Evolutionary conservation across 371 early-diverging fungal species (phyloP).

Genomic region (Circinella umbellata): DNA sequence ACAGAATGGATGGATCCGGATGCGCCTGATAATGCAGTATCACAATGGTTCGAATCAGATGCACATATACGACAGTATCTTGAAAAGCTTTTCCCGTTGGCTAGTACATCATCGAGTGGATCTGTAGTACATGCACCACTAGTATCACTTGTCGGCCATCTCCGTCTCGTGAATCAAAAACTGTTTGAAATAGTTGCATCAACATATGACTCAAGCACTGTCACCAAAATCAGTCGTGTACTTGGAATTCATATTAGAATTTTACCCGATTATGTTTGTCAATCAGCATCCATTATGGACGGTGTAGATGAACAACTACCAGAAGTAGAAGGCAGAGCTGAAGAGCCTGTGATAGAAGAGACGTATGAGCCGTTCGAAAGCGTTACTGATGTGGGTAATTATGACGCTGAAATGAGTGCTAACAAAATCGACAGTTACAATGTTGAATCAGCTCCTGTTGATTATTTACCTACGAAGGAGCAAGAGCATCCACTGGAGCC

Average conservation of each 20-base stretch:
- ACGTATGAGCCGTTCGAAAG: not conserved
- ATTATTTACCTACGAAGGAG: too few species aligned
- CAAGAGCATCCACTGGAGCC: too few species aligned
- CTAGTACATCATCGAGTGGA: conserved; percentile 38
- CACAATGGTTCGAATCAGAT: conserved; percentile 52
- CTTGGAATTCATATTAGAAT: conserved; percentile 46
- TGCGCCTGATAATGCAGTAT: conserved; percentile 15
- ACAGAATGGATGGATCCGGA: conserved; percentile 26
- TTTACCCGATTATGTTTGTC: conserved; percentile 31
- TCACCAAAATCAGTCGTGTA: conserved; percentile 37
- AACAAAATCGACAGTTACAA: not conserved
- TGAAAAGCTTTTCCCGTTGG: conserved; percentile 37
- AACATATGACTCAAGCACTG: conserved; percentile 32
- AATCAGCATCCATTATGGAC: conserved; percentile 9
- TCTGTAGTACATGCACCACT: conserved; percentile 43
- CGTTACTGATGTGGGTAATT: too few species aligned
- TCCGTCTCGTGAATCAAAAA: conserved; percentile 42
- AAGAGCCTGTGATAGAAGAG: not conserved
- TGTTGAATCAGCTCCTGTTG: too few species aligned
- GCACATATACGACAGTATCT: conserved; percentile 40
- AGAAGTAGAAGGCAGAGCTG: not conserved
- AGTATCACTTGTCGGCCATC: conserved; percentile 41
- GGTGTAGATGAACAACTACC: not conserved
- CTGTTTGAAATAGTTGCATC: conserved; percentile 41
- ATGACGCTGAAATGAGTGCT: not conserved